These are phyloP conservation scores for Acrodontium crateriforme DNA, from an alignment of 2,329 filamentous ascomycete species.

Conservation along the genomic window DNA sequence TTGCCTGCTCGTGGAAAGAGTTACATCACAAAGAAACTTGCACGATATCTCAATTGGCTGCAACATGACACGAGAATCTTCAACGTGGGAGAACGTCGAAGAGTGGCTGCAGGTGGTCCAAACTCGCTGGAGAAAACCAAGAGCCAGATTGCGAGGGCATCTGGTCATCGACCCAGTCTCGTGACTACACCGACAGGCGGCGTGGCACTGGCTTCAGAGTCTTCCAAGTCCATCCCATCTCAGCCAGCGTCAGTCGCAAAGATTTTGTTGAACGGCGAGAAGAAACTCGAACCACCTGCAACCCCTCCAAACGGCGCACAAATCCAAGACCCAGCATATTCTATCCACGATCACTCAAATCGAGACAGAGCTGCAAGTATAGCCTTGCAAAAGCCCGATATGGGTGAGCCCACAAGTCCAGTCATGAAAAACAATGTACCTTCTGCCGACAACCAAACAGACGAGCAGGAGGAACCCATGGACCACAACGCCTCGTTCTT, in stretches of 20 bases:
- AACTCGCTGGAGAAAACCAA: slow-evolving; percentile 20
- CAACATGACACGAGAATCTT: slow-evolving; percentile 94
- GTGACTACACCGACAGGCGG: slow-evolving; percentile 8
- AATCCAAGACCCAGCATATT: too few species aligned
- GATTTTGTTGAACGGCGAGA: slow-evolving; percentile 46
- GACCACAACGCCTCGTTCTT: slow-evolving; percentile 93
- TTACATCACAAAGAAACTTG: slow-evolving; percentile 97
- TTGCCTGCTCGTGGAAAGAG: slow-evolving; percentile 91
- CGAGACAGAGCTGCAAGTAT: neutral
- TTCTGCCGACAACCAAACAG: slow-evolving; percentile 4
- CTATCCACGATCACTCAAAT: neutral
- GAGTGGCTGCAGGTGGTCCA: slow-evolving; percentile 55
- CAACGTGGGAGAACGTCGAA: slow-evolving; percentile 86
- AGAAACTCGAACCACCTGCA: slow-evolving; percentile 23
- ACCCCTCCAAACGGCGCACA: slow-evolving; percentile 18
- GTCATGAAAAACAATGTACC: slow-evolving; percentile 8
- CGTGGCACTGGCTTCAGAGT: slow-evolving; percentile 2
- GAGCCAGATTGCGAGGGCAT: slow-evolving; percentile 8
- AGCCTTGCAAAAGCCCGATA: slow-evolving; percentile 10
- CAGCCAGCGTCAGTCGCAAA: slow-evolving; percentile 31
- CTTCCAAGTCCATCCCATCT: slow-evolving; percentile 5
- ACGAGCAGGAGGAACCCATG: slow-evolving; percentile 37
- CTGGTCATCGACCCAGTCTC: slow-evolving; percentile 11
- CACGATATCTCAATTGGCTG: slow-evolving; percentile 90
- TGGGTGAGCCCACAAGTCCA: slow-evolving; percentile 8